Conservation (phyloP, 257 asterid species). For the Solanum rostratum region DNA sequence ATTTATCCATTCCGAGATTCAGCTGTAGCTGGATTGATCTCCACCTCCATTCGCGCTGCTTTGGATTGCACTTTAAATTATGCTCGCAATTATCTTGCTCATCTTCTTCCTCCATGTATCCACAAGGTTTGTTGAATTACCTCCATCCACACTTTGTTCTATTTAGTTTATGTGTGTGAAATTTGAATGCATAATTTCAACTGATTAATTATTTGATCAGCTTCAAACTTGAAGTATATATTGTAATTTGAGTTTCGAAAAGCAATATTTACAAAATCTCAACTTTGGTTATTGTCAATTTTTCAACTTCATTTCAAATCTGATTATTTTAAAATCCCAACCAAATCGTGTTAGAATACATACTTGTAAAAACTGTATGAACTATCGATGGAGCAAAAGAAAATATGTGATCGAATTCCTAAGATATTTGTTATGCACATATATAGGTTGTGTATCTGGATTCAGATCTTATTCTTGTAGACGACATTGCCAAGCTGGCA, state of each 20-base stretch:
- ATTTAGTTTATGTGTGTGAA: neutral
- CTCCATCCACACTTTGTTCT: conserved; percentile 15
- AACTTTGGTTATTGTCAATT: no score
- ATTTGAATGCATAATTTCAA: neutral
- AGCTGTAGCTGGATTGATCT: conserved; percentile 21
- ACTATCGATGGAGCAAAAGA: no score
- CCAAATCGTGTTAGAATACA: neutral
- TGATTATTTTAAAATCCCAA: no score
- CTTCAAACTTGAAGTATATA: neutral
- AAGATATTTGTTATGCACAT: neutral
- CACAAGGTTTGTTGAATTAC: conserved; percentile 13
- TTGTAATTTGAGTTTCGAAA: neutral
- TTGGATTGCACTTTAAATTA: conserved; percentile 35
- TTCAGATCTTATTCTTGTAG: conserved; percentile 31
- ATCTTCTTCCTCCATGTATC: conserved; percentile 19
- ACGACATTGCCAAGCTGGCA: conserved; percentile 25
- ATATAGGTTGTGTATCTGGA: neutral
- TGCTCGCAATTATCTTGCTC: conserved; percentile 27
- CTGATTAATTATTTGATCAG: neutral
- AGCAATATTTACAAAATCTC: neutral
- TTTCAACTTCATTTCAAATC: neutral
- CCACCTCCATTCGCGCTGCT: conserved; percentile 34
- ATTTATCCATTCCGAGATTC: conserved; percentile 17
- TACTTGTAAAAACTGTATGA: neutral
- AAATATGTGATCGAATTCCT: neutral